These are phyloP conservation scores for Jatropha multifida DNA, from an alignment of 441 rosid species.

Conservation along the genomic window DNA sequence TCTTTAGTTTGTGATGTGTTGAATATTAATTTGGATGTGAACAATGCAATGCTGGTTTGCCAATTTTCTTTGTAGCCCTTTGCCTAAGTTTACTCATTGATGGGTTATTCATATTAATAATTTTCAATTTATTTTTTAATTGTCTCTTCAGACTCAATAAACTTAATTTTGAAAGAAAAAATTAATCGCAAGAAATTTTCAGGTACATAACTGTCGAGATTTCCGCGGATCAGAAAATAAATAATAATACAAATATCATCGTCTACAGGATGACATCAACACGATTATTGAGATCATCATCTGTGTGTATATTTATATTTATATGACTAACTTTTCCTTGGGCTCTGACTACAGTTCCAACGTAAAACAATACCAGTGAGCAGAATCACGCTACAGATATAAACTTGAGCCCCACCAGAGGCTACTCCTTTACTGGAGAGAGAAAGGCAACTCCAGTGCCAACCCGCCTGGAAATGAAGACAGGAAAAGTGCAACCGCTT, in stretches of 20 bases:
- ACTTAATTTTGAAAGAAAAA: not conserved
- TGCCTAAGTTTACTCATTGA: not conserved
- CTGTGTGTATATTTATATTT: too few species aligned
- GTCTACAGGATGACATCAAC: not conserved
- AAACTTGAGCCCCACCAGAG: too few species aligned
- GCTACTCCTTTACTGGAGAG: too few species aligned
- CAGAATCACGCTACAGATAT: too few species aligned
- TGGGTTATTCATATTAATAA: too few species aligned
- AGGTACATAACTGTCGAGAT: not conserved
- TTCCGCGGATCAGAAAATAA: not conserved
- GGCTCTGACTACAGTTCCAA: too few species aligned
- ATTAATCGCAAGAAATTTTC: not conserved
- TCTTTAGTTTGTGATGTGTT: conserved; percentile 9
- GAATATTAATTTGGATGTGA: conserved; percentile 10
- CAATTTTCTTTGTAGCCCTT: not conserved
- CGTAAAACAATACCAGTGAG: too few species aligned
- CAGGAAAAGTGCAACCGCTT: not conserved
- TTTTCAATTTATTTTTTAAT: too few species aligned
- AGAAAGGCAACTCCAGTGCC: too few species aligned
- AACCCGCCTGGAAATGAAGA: not conserved
- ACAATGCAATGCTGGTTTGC: not conserved
- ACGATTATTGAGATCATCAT: too few species aligned
- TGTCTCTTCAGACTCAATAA: too few species aligned
- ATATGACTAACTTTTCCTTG: too few species aligned
- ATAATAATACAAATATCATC: not conserved